Conservation (phyloP, 257 asterid species). For the Schizonepeta tenuifolia region DNA sequence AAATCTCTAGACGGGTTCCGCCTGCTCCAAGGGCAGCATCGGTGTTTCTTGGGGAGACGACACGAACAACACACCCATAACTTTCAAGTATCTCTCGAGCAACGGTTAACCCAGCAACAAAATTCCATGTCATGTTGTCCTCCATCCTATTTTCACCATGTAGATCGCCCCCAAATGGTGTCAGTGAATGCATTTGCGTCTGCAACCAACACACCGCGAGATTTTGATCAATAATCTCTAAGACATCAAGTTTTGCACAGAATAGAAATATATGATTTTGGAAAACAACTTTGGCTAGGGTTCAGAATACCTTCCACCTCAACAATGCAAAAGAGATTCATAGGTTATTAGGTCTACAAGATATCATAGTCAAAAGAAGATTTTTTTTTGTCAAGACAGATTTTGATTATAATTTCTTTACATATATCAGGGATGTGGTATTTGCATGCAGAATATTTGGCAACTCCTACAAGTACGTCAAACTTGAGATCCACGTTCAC, state of each 20-base stretch:
- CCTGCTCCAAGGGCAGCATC: slow-evolving; percentile 62
- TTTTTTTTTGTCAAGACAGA: too few relatives aligned
- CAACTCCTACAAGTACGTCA: background rate
- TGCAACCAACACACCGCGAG: slow-evolving; percentile 39
- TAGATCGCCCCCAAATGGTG: slow-evolving; percentile 84
- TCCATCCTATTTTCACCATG: slow-evolving; percentile 62
- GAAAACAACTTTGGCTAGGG: background rate
- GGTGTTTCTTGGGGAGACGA: slow-evolving; percentile 71
- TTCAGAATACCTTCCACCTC: too few relatives aligned
- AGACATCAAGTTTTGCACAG: background rate
- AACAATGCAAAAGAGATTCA: too few relatives aligned
- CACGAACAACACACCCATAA: slow-evolving; percentile 84
- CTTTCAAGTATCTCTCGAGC: slow-evolving; percentile 93
- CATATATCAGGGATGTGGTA: too few relatives aligned
- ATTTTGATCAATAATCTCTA: slow-evolving; percentile 4
- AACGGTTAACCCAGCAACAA: slow-evolving; percentile 86
- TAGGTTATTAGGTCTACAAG: too few relatives aligned
- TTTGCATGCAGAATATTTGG: too few relatives aligned
- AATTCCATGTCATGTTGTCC: slow-evolving; percentile 95
- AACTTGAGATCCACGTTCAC: background rate
- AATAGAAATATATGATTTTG: too few relatives aligned
- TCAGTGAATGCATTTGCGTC: slow-evolving; percentile 92
- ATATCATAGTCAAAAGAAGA: too few relatives aligned
- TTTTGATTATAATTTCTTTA: too few relatives aligned
- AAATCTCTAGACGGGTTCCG: slow-evolving; percentile 87